Percentiles rank a stretch among this genome's conserved stretches.
These are phyloP conservation scores for Pseudocercospora vitis DNA, from an alignment of 2,329 filamentous ascomycete species.

Conservation along the genomic window DNA sequence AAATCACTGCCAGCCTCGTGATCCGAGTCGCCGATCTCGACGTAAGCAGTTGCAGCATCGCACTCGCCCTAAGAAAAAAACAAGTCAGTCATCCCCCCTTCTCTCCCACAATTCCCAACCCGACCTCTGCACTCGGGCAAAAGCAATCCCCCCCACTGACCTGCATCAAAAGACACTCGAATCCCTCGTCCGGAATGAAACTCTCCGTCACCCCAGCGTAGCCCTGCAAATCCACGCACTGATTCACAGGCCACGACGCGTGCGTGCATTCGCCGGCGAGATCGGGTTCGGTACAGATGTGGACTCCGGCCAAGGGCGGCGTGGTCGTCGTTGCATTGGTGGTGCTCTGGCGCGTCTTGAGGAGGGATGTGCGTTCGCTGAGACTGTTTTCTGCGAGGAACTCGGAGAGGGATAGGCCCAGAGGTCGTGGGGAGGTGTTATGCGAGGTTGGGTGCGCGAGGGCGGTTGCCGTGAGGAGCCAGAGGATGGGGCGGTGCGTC, in stretches of 20 bases:
- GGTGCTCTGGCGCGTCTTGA: slow-evolving; percentile 1
- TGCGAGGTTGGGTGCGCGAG: neutral
- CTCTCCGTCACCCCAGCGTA: slow-evolving; percentile 29
- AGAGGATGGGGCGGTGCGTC: too few species aligned
- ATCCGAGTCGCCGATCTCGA: slow-evolving; percentile 20
- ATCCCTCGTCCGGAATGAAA: slow-evolving; percentile 29
- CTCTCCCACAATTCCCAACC: neutral
- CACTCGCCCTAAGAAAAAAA: slow-evolving; percentile 21
- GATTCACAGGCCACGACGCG: slow-evolving; percentile 28
- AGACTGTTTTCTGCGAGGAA: slow-evolving; percentile 9
- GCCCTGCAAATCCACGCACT: slow-evolving; percentile 31
- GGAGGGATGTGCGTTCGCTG: neutral
- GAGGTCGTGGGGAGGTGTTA: too few species aligned
- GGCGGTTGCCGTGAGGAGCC: too few species aligned
- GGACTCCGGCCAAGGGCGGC: slow-evolving; percentile 32
- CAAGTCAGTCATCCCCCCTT: neutral
- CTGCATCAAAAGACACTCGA: slow-evolving; percentile 36
- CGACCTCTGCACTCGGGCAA: too few species aligned
- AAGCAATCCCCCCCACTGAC: slow-evolving; percentile 25
- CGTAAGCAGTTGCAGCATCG: slow-evolving; percentile 21
- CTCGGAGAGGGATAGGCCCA: slow-evolving; percentile 11
- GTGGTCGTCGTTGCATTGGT: neutral
- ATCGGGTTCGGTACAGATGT: slow-evolving; percentile 29
- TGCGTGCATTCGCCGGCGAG: slow-evolving; percentile 31
- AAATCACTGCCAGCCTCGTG: slow-evolving; percentile 20